phyloP scores from a whole-genome alignment of 2,329 filamentous ascomycete species.

The Fusarium odoratissimum region DNA sequence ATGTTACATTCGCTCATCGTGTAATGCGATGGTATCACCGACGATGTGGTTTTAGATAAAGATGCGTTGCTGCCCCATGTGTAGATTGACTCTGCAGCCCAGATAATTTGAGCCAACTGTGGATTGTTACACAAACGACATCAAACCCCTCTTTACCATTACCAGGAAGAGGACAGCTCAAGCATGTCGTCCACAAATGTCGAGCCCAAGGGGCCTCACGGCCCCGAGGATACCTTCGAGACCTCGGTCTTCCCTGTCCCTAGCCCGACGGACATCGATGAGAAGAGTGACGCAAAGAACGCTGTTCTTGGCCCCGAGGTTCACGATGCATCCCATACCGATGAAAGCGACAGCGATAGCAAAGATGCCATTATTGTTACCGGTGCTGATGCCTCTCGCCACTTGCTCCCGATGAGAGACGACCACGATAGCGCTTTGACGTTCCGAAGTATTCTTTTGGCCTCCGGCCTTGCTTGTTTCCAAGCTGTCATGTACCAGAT shows the following conservation, averaged over 20 bases:
- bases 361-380: conserved; percentile 62
- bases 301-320: not conserved
- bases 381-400: conserved; percentile 60
- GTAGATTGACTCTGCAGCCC: not conserved
- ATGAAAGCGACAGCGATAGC: conserved; percentile 51
- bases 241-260: conserved; percentile 33
- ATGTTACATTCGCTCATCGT: conserved; percentile 20
- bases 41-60: conserved; percentile 12
- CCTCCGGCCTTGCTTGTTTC: conserved; percentile 61
- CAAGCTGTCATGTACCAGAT: conserved; percentile 68
- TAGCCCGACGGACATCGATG: conserved; percentile 18
- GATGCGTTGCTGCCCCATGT: not conserved
- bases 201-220: conserved; percentile 16
- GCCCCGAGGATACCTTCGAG: conserved; percentile 8
- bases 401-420: conserved; percentile 64
- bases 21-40: conserved; percentile 15
- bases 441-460: conserved; percentile 64
- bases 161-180: not conserved
- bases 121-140: conserved; percentile 3
- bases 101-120: not conserved
- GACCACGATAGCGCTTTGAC: conserved; percentile 64
- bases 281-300: conserved; percentile 25
- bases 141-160: not conserved
- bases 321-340: conserved; percentile 9
- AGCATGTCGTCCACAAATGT: conserved; percentile 8